A percentile compares a stretch with the other conserved stretches of the same genome.
Conservation (phyloP, 2,329 filamentous ascomycete genomes). For the Fusarium subtropicale region DNA sequence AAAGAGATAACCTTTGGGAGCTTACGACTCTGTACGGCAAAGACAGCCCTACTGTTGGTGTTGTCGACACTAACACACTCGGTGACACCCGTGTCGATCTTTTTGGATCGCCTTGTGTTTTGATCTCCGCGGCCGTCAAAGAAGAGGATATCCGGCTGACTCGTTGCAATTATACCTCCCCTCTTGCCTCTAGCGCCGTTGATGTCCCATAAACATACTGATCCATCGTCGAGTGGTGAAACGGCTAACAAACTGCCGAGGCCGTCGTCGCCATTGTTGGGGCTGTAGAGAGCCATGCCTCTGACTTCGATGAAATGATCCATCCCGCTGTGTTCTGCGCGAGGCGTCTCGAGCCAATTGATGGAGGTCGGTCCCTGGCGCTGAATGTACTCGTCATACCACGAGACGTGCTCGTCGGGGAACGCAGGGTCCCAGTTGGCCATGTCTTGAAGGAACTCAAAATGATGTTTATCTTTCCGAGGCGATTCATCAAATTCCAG, state of each 20-base stretch:
- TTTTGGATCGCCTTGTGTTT: conserved; percentile 64
- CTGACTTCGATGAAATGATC: conserved; percentile 72
- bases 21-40: conserved; percentile 79
- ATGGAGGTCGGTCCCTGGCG: conserved; percentile 79
- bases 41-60: conserved; percentile 74
- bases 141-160: conserved; percentile 74
- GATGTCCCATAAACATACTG: conserved; percentile 87
- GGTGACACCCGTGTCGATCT: conserved; percentile 78
- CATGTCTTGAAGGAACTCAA: conserved; percentile 63
- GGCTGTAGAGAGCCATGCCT: conserved; percentile 75
- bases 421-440: conserved; percentile 88
- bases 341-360: conserved; percentile 79
- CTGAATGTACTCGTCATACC: conserved; percentile 91
- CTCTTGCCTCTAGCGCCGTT: conserved; percentile 64
- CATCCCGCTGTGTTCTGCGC: conserved; percentile 54
- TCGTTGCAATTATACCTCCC: conserved; percentile 74
- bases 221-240: conserved; percentile 86
- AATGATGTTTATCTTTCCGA: conserved; percentile 27
- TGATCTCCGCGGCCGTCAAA: conserved; percentile 61
- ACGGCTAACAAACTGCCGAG: conserved; percentile 67
- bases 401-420: conserved; percentile 76
- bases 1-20: conserved; percentile 31
- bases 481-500: conserved; percentile 45
- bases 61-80: conserved; percentile 88
- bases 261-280: conserved; percentile 62